Evolutionary conservation across 495 filamentous ascomycete genomes (phyloP).

Genomic region (Neurospora sp.): DNA sequence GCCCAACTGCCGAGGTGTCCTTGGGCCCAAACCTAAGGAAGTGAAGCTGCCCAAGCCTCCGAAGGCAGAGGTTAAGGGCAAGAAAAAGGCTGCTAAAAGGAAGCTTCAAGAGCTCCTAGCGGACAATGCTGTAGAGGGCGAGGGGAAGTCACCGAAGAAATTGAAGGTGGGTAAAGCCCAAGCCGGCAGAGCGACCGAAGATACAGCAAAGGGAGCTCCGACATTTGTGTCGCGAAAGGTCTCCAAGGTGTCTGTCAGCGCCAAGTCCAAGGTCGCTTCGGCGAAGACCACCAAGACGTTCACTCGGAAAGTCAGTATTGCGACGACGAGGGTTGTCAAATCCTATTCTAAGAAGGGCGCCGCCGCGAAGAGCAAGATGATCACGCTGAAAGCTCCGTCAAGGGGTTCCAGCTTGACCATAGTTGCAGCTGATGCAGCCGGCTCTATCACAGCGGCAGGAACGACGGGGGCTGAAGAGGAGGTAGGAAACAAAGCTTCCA

Average conservation of each 20-base stretch:
- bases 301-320: slow-evolving; percentile 7
- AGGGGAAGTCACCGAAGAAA: slow-evolving; percentile 14
- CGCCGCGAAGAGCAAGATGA: slow-evolving; percentile 6
- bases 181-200: slow-evolving; percentile 14
- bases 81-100: slow-evolving; percentile 22
- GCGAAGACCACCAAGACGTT: slow-evolving; percentile 9
- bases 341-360: slow-evolving; percentile 20
- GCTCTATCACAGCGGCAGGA: slow-evolving; percentile 1
- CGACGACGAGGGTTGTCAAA: slow-evolving; percentile 15
- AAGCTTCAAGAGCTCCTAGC: slow-evolving; percentile 22
- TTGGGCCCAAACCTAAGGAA: slow-evolving; percentile 63
- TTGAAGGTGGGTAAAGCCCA: slow-evolving; percentile 22
- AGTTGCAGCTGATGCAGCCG: slow-evolving; percentile 9
- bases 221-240: slow-evolving; percentile 27
- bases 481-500: not conserved
- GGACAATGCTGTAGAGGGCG: slow-evolving; percentile 5
- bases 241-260: slow-evolving; percentile 27
- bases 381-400: slow-evolving; percentile 3
- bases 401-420: slow-evolving; percentile 15
- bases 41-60: slow-evolving; percentile 32
- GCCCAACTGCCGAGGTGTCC: slow-evolving; percentile 63
- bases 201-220: slow-evolving; percentile 17
- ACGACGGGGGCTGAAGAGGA: not conserved
- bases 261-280: slow-evolving; percentile 11
- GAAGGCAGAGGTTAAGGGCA: slow-evolving; percentile 19